Conservation (phyloP, 108 stramenopile genomes). For the Pseudonitzschia pungens region DNA sequence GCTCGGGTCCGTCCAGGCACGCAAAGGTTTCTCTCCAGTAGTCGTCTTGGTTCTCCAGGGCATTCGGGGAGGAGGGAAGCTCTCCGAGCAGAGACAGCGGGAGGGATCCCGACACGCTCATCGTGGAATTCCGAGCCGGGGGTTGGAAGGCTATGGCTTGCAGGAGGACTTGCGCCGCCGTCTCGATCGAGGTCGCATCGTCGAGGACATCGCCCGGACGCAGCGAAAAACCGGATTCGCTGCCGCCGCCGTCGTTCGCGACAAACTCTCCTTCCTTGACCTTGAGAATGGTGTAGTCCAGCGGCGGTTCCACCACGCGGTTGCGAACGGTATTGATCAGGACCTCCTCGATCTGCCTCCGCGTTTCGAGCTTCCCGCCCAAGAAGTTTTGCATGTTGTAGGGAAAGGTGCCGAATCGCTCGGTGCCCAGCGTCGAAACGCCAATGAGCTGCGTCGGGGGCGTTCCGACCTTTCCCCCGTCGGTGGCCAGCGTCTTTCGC, state of each 20-base stretch:
- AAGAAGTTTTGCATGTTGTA: conserved; percentile 79
- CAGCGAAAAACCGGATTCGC: conserved; percentile 29
- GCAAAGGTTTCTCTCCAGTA: conserved; percentile 74
- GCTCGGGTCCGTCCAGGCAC: conserved; percentile 74
- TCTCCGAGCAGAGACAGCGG: conserved; percentile 1
- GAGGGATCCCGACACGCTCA: conserved; percentile 29
- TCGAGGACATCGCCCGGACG: conserved; percentile 63
- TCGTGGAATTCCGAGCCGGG: conserved; percentile 45
- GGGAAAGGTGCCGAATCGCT: conserved; percentile 70
- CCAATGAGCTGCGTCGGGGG: conserved; percentile 81
- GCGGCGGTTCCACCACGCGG: conserved; percentile 44
- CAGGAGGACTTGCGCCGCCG: conserved; percentile 30
- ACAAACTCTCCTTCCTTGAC: conserved; percentile 51
- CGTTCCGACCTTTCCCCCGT: conserved; percentile 36
- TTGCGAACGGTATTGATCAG: conserved; percentile 49
- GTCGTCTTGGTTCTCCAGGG: conserved; percentile 24
- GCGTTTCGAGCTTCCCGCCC: conserved; percentile 71
- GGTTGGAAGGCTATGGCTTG: conserved; percentile 54
- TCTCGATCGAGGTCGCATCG: conserved; percentile 37
- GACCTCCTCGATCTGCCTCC: conserved; percentile 70
- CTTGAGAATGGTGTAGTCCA: conserved; percentile 85
- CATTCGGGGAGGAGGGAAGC: conserved; percentile 11
- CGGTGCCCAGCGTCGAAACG: conserved; percentile 75
- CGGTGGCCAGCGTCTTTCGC: conserved; percentile 53
- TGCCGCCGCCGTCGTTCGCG: background rate